These are phyloP conservation scores for Pelargonium cotyledonis DNA, from an alignment of 441 rosid species.

Conservation along the genomic window DNA sequence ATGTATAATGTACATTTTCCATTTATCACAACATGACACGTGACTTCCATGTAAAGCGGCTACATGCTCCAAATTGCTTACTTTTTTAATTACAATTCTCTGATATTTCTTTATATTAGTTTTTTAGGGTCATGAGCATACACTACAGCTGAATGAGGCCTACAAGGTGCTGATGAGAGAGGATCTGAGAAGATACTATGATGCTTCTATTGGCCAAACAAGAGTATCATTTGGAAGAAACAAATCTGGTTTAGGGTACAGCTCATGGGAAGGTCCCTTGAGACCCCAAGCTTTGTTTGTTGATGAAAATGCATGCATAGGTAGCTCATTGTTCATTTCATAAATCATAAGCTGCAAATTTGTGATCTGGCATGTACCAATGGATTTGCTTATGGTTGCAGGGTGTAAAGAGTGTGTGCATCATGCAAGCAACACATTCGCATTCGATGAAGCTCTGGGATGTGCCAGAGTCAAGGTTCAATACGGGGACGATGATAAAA, in stretches of 20 bases:
- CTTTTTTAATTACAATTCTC: too few species aligned
- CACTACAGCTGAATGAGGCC: constrained; percentile 50
- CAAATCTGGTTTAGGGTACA: constrained; percentile 24
- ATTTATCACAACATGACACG: too few species aligned
- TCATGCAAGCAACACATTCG: constrained; percentile 50
- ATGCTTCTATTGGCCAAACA: constrained; percentile 35
- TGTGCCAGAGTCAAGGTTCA: constrained; percentile 53
- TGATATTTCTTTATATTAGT: not conserved
- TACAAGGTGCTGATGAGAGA: constrained; percentile 43
- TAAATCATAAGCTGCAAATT: not conserved
- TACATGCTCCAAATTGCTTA: too few species aligned
- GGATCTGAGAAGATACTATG: constrained; percentile 39
- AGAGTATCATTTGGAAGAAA: constrained; percentile 22
- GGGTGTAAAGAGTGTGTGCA: constrained; percentile 62
- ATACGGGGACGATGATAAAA: constrained; percentile 40
- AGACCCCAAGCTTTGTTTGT: constrained; percentile 54
- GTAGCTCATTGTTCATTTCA: constrained; percentile 12
- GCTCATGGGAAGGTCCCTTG: constrained; percentile 52
- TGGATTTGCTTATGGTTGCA: constrained; percentile 16
- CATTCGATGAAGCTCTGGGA: constrained; percentile 42
- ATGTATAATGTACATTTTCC: too few species aligned
- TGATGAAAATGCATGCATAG: constrained; percentile 59
- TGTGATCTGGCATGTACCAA: not conserved
- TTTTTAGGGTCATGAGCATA: constrained; percentile 42
- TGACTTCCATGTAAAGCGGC: too few species aligned